These are phyloP conservation scores for Biscogniauxia marginata DNA, from an alignment of 2,329 filamentous ascomycete species.

Conservation along the genomic window DNA sequence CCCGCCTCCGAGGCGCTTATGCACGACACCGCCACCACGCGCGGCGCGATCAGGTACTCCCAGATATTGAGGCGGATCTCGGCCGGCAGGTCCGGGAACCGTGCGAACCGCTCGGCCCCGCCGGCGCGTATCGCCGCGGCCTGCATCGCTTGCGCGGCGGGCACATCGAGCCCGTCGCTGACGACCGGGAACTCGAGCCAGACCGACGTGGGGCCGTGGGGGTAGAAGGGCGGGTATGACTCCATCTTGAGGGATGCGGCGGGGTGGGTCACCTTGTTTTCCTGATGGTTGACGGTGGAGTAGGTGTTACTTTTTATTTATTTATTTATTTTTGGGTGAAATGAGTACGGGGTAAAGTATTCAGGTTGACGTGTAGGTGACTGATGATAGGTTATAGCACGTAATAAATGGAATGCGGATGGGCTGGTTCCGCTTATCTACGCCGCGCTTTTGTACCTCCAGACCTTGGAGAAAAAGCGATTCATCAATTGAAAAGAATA, in stretches of 20 bases:
- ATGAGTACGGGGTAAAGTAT: too few species aligned
- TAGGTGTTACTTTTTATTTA: too few species aligned
- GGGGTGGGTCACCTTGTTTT: background rate
- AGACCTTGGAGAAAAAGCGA: too few species aligned
- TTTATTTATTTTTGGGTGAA: too few species aligned
- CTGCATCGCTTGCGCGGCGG: conserved; percentile 12
- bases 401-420: too few species aligned
- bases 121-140: conserved; percentile 13
- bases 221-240: background rate
- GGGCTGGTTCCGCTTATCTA: too few species aligned
- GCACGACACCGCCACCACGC: conserved; percentile 45
- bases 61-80: conserved; percentile 51
- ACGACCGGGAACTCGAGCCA: conserved; percentile 47
- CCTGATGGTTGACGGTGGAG: too few species aligned
- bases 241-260: background rate
- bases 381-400: too few species aligned
- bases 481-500: too few species aligned
- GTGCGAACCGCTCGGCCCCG: conserved; percentile 20
- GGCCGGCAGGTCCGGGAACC: conserved; percentile 42
- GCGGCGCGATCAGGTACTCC: conserved; percentile 43
- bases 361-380: too few species aligned
- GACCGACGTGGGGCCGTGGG: conserved; percentile 27
- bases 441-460: too few species aligned
- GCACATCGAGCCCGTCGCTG: conserved; percentile 38
- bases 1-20: conserved; percentile 28